Evolutionary conservation across 306 rosid species (phyloP).

Genomic region (Prunus fruticosa): DNA sequence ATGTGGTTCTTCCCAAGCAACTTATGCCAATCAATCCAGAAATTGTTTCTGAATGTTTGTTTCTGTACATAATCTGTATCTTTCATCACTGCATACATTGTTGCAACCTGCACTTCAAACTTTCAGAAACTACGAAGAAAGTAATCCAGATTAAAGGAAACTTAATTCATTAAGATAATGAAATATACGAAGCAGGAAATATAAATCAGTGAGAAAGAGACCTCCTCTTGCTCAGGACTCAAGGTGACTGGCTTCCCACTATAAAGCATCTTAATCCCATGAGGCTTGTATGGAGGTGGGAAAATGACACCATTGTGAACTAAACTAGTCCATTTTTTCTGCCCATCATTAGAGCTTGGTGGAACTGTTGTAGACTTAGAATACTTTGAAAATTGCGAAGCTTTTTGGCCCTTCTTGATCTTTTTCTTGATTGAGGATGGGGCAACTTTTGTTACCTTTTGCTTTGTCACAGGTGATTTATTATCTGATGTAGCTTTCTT

Average conservation of each 20-base stretch:
- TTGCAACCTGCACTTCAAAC: slow-evolving; percentile 67
- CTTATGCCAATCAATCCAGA: slow-evolving; percentile 96
- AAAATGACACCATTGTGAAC: slow-evolving; percentile 93
- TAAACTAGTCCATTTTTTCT: slow-evolving; percentile 92
- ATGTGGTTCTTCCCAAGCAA: slow-evolving; percentile 79
- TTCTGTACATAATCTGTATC: slow-evolving; percentile 91
- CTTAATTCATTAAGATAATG: neutral
- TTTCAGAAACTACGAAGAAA: neutral
- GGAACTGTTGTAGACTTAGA: slow-evolving; percentile 64
- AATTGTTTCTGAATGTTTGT: slow-evolving; percentile 73
- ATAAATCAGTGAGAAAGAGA: slow-evolving; percentile 20
- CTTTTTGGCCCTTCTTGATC: slow-evolving; percentile 29
- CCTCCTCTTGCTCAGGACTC: slow-evolving; percentile 95
- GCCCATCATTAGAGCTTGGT: slow-evolving; percentile 92
- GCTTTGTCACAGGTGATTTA: slow-evolving; percentile 28
- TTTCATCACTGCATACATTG: slow-evolving; percentile 92
- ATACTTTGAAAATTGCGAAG: slow-evolving; percentile 53
- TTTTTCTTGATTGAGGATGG: slow-evolving; percentile 38
- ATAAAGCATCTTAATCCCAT: slow-evolving; percentile 68
- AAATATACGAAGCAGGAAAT: neutral
- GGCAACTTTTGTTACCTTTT: slow-evolving; percentile 21
- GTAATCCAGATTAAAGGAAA: neutral
- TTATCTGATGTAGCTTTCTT: slow-evolving; percentile 28
- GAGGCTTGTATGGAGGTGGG: slow-evolving; percentile 79
- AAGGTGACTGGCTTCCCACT: slow-evolving; percentile 73